Evolutionary conservation across 2,329 filamentous ascomycete genomes (phyloP).

Genomic region (Aspergillus bombycis): DNA sequence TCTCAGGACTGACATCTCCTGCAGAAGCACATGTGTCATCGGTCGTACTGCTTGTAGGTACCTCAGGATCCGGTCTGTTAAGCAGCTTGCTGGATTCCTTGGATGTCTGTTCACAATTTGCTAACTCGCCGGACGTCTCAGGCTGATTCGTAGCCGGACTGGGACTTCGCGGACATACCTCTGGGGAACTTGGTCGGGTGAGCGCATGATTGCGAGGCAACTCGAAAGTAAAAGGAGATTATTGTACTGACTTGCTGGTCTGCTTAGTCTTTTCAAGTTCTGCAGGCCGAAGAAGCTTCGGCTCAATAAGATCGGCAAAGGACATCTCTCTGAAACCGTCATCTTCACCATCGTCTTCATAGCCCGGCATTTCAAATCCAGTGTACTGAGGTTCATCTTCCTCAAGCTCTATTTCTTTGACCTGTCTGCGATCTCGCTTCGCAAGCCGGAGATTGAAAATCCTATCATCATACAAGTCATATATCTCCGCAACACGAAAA

Average conservation of each 20-base stretch:
- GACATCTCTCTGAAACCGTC: conserved; percentile 64
- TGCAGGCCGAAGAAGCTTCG: conserved; percentile 62
- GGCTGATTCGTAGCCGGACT: conserved; percentile 13
- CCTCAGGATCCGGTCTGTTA: not conserved
- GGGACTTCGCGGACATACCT: conserved; percentile 25
- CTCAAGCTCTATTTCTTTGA: conserved; percentile 51
- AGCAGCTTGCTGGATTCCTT: not conserved
- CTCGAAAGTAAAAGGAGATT: conserved; percentile 27
- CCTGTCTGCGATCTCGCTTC: conserved; percentile 64
- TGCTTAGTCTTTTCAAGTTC: conserved; percentile 34
- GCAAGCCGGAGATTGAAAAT: conserved; percentile 68
- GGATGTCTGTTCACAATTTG: conserved; percentile 6
- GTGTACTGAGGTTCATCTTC: conserved; percentile 73
- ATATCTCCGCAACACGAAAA: conserved; percentile 68
- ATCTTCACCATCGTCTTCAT: conserved; percentile 57
- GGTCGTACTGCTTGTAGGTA: not conserved
- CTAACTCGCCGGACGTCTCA: not conserved
- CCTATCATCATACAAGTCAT: conserved; percentile 58
- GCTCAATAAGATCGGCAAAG: conserved; percentile 68
- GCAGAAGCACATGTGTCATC: not conserved
- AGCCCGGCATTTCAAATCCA: conserved; percentile 75
- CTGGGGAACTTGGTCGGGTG: conserved; percentile 35
- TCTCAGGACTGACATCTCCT: conserved; percentile 14
- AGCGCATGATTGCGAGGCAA: conserved; percentile 29
- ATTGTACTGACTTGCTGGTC: conserved; percentile 45